Percentiles rank a stretch among this genome's conserved stretches.
Conservation (phyloP, 2,329 filamentous ascomycete genomes). For the Fusarium metavorans region DNA sequence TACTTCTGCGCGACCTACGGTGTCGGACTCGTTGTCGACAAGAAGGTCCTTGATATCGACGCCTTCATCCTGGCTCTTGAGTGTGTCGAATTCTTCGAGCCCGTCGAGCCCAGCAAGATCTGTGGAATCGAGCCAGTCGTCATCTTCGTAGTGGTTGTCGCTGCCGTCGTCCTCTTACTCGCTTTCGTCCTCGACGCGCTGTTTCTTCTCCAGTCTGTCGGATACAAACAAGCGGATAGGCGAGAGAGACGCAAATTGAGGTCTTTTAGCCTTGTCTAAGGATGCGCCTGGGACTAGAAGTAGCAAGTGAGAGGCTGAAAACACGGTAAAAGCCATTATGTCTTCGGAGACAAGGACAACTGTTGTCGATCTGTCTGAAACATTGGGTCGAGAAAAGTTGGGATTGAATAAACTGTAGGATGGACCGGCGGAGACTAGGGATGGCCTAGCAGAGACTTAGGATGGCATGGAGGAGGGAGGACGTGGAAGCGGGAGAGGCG, state of each 20-base stretch:
- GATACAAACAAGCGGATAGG: background rate
- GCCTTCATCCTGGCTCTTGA: too few relatives aligned
- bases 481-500: background rate
- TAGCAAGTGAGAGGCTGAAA: background rate
- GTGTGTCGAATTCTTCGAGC: too few relatives aligned
- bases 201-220: background rate
- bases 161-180: background rate
- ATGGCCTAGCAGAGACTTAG: too few relatives aligned
- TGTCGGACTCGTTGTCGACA: background rate
- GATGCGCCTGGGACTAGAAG: background rate
- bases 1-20: background rate
- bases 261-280: background rate
- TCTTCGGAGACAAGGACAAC: background rate
- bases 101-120: too few relatives aligned
- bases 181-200: background rate
- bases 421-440: background rate
- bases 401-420: background rate
- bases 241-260: background rate
- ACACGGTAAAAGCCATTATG: background rate
- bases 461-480: too few relatives aligned
- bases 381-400: background rate
- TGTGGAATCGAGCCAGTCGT: too few relatives aligned
- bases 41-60: too few relatives aligned
- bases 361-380: background rate
- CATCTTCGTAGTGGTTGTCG: too few relatives aligned